Evolutionary conservation across 2,329 filamentous ascomycete genomes (phyloP).

Genomic region (Grosmannia penicillata): DNA sequence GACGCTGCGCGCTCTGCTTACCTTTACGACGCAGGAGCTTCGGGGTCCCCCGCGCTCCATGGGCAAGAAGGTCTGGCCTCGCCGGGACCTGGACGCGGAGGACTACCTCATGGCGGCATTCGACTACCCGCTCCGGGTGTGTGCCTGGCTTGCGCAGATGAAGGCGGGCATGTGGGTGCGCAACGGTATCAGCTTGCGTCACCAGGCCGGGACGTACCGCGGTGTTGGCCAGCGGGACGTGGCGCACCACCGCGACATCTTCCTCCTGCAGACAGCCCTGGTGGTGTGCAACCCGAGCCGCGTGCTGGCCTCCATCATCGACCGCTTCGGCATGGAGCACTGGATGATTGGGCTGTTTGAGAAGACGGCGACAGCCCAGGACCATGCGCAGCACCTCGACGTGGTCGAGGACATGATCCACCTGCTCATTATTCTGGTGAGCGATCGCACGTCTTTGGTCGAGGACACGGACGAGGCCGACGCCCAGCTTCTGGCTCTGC

Average conservation of each 20-base stretch:
- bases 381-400: slow-evolving; percentile 79
- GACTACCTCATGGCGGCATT: slow-evolving; percentile 79
- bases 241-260: slow-evolving; percentile 87
- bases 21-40: slow-evolving; percentile 58
- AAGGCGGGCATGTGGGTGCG: slow-evolving; percentile 97
- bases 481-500: slow-evolving; percentile 51
- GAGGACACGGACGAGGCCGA: slow-evolving; percentile 46
- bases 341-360: slow-evolving; percentile 81
- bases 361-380: slow-evolving; percentile 56
- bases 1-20: slow-evolving; percentile 52
- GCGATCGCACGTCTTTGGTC: slow-evolving; percentile 70
- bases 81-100: slow-evolving; percentile 46
- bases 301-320: slow-evolving; percentile 77
- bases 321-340: slow-evolving; percentile 74
- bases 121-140: slow-evolving; percentile 85
- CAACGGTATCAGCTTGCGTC: slow-evolving; percentile 87
- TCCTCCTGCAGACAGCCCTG: slow-evolving; percentile 80
- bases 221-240: slow-evolving; percentile 83
- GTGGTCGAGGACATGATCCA: slow-evolving; percentile 94
- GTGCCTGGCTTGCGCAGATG: slow-evolving; percentile 95
- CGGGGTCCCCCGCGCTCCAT: slow-evolving; percentile 48
- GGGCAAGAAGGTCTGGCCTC: slow-evolving; percentile 41
- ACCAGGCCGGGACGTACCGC: slow-evolving; percentile 88
- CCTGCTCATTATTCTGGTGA: slow-evolving; percentile 77
- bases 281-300: slow-evolving; percentile 72